Conservation (phyloP, 208 protist genomes). For the Trypanosoma cruzi region DNA sequence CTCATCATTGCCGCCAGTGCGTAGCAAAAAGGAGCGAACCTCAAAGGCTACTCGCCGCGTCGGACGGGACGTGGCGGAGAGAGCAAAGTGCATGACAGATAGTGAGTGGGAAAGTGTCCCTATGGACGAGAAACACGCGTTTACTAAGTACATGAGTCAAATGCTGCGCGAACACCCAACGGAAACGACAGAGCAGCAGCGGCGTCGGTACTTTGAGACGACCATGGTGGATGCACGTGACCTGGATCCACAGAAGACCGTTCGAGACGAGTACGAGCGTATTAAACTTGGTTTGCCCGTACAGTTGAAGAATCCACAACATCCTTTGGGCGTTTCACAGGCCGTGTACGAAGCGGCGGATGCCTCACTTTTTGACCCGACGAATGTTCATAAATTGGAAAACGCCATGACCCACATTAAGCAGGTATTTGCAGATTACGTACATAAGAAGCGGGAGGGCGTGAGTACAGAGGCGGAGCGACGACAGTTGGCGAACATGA, state of each 20-base stretch:
- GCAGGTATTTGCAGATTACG: constrained; percentile 89
- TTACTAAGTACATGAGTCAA: constrained; percentile 72
- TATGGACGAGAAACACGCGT: constrained; percentile 80
- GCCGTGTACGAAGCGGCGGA: constrained; percentile 76
- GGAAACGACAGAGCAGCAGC: constrained; percentile 82
- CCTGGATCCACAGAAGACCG: constrained; percentile 53
- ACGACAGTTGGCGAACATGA: constrained; percentile 72
- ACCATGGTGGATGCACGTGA: constrained; percentile 77
- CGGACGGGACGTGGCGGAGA: constrained; percentile 57
- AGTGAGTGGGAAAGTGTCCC: constrained; percentile 78
- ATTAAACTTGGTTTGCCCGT: constrained; percentile 81
- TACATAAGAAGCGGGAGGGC: constrained; percentile 70
- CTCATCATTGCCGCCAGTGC: constrained; percentile 1
- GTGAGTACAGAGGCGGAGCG: constrained; percentile 77
- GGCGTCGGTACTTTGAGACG: constrained; percentile 86
- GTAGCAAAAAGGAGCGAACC: constrained; percentile 47
- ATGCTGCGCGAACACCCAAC: constrained; percentile 63
- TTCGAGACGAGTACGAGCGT: constrained; percentile 74
- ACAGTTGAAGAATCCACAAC: constrained; percentile 71
- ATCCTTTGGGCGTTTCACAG: constrained; percentile 72
- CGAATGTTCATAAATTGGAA: constrained; percentile 66
- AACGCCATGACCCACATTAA: constrained; percentile 85
- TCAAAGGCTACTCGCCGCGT: constrained; percentile 35
- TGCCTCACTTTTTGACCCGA: constrained; percentile 70
- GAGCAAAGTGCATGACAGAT: constrained; percentile 74